Percentiles rank a stretch among this genome's conserved stretches.
phyloP scores from a whole-genome alignment of 225 moss, liverwort and hornwort genomes.

The Bryum argenteum region DNA sequence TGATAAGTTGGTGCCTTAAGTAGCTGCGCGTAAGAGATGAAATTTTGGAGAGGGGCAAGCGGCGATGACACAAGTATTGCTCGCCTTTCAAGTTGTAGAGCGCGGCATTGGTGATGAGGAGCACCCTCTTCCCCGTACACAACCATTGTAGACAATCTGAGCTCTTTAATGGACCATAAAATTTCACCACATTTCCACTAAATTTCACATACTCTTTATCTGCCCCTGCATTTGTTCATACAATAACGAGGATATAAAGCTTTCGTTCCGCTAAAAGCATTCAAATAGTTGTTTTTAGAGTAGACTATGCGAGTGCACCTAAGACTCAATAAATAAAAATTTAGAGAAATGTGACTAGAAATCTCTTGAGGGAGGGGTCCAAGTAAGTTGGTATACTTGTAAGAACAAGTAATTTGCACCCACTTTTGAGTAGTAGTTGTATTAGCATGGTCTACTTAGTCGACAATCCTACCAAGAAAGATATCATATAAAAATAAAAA shows the following conservation, averaged over 20 bases:
- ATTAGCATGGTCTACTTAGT: no score
- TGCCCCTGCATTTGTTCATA: conserved; percentile 18
- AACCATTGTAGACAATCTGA: conserved; percentile 31
- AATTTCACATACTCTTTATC: conserved; percentile 39
- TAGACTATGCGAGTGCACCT: no score
- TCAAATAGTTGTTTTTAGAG: no score
- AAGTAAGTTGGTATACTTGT: no score
- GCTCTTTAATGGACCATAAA: conserved; percentile 22
- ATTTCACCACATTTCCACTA: conserved; percentile 39
- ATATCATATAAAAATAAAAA: no score
- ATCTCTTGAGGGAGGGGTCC: no score
- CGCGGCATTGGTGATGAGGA: conserved; percentile 39
- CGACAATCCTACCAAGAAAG: no score
- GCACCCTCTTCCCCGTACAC: conserved; percentile 31
- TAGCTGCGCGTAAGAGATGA: conserved; percentile 28
- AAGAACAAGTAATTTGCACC: no score
- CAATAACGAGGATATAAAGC: background rate
- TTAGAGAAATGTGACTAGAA: no score
- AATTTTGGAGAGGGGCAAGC: conserved; percentile 34
- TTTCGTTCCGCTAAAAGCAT: background rate
- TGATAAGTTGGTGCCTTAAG: conserved; percentile 22
- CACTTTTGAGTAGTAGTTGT: no score
- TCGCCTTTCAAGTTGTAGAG: conserved; percentile 37
- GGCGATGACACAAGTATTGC: conserved; percentile 24
- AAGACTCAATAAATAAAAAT: no score